A percentile compares a stretch with the other conserved stretches of the same genome.
Conservation (phyloP, 257 asterid genomes). For the Rhazya stricta region DNA sequence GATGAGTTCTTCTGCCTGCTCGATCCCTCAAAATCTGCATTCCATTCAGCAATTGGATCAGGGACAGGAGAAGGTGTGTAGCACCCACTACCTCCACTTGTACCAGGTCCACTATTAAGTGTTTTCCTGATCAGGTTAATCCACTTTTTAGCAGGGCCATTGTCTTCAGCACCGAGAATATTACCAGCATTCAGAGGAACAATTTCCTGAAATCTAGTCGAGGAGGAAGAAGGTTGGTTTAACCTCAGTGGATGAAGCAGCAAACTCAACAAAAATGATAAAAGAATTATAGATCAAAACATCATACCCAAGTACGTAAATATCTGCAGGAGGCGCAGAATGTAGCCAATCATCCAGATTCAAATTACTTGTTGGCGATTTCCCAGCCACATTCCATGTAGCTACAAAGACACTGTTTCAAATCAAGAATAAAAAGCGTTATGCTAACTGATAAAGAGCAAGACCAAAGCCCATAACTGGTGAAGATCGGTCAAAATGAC, state of each 20-base stretch:
- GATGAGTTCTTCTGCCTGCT: constrained; percentile 61
- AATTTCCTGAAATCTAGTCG: constrained; percentile 86
- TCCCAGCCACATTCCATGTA: constrained; percentile 98
- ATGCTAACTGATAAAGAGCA: neutral
- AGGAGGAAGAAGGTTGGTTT: constrained; percentile 7
- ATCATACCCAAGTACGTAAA: constrained; percentile 89
- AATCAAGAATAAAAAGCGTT: constrained; percentile 6
- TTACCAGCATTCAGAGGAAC: constrained; percentile 97
- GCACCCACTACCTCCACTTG: constrained; percentile 54
- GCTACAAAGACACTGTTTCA: constrained; percentile 74
- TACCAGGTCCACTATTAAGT: constrained; percentile 58
- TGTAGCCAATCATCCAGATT: constrained; percentile 93
- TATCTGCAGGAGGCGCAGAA: constrained; percentile 96
- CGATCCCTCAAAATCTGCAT: constrained; percentile 93
- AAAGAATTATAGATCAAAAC: neutral
- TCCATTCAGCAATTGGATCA: constrained; percentile 82
- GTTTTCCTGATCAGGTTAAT: constrained; percentile 68
- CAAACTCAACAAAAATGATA: neutral
- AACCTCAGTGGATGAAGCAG: constrained; percentile 6
- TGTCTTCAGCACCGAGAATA: constrained; percentile 94
- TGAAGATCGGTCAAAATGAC: constrained; percentile 29
- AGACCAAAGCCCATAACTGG: neutral
- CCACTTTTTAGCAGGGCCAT: constrained; percentile 97
- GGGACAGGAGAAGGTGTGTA: constrained; percentile 93
- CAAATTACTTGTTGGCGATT: constrained; percentile 71